phyloP scores from a whole-genome alignment of 768 basidiomycete genomes.

The Tephrocybe sp. region DNA sequence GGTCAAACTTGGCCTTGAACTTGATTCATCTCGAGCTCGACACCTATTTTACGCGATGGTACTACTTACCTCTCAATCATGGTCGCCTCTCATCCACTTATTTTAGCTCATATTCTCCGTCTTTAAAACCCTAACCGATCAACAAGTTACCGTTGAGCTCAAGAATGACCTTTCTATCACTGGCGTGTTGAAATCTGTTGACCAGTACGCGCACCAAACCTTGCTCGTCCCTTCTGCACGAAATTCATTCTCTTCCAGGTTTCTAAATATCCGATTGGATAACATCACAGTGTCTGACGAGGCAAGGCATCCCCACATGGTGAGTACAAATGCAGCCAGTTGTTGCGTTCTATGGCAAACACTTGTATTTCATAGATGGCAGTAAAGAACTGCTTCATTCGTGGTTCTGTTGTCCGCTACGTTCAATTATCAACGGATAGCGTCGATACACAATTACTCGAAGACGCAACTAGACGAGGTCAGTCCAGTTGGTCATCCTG shows the following conservation, averaged over 20 bases:
- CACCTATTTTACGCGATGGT: conserved; percentile 4
- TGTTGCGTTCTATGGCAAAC: background rate
- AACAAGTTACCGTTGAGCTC: conserved; percentile 93
- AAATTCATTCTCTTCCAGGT: conserved; percentile 42
- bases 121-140: conserved; percentile 98
- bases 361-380: conserved; percentile 68
- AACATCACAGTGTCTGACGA: conserved; percentile 91
- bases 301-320: conserved; percentile 96
- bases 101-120: conserved; percentile 90
- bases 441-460: conserved; percentile 92
- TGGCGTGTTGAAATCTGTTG: conserved; percentile 93
- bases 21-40: background rate
- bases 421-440: conserved; percentile 91
- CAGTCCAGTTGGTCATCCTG: conserved; percentile 12
- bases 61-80: background rate
- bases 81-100: background rate
- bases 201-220: conserved; percentile 64
- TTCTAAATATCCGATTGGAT: conserved; percentile 95
- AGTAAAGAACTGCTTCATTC: conserved; percentile 98
- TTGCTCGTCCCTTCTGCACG: background rate
- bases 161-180: conserved; percentile 99
- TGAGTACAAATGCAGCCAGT: conserved; percentile 27
- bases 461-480: conserved; percentile 98
- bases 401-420: conserved; percentile 97
- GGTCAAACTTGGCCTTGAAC: background rate